phyloP scores from a whole-genome alignment of 192 early-diverging fungal genomes.

The Backusella tarrabulga region DNA sequence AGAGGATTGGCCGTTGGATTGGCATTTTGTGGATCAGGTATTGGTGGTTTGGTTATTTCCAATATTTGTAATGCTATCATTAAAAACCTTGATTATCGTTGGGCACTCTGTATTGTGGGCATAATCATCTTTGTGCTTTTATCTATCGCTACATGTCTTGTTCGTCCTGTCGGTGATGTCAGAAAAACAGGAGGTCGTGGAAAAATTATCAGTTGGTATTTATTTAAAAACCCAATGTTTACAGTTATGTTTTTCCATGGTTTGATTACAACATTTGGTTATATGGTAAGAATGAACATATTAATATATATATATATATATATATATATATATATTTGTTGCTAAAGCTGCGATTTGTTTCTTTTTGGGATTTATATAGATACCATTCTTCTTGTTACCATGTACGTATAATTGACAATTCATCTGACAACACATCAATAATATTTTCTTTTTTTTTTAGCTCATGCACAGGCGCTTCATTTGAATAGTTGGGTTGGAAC shows the following conservation, averaged over 20 bases:
- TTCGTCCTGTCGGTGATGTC: constrained; percentile 28
- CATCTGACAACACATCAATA: background rate
- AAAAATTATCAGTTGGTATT: constrained; percentile 37
- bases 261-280: constrained; percentile 43
- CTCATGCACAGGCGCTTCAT: constrained; percentile 18
- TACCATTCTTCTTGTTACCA: constrained; percentile 39
- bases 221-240: constrained; percentile 41
- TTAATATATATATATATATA: no score
- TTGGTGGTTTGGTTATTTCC: constrained; percentile 70
- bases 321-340: background rate
- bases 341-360: constrained; percentile 5
- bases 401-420: background rate
- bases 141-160: constrained; percentile 30
- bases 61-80: constrained; percentile 61
- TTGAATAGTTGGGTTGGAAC: constrained; percentile 33
- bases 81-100: constrained; percentile 51
- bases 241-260: constrained; percentile 29
- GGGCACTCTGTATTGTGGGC: constrained; percentile 61
- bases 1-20: constrained; percentile 70
- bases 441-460: background rate
- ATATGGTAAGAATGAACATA: constrained; percentile 32
- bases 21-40: constrained; percentile 68
- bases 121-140: constrained; percentile 55
- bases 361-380: constrained; percentile 14
- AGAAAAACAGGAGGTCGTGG: constrained; percentile 18